phyloP scores from a whole-genome alignment of 1,139 yeast species.

The Nadsonia commutata region DNA sequence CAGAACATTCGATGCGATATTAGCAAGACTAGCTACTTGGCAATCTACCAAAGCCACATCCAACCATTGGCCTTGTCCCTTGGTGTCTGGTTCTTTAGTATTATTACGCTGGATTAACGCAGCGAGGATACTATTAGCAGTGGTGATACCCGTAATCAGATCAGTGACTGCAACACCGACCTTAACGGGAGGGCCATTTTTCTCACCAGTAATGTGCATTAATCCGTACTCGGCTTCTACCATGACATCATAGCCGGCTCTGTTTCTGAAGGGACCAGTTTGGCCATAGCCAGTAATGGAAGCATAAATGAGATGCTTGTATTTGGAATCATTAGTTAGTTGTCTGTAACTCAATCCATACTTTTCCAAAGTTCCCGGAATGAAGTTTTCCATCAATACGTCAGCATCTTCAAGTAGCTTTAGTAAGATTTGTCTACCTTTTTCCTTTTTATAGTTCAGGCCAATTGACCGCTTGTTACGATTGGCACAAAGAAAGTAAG shows the following conservation, averaged over 20 bases:
- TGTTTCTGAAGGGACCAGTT: constrained; percentile 22
- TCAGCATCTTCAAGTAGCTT: constrained; percentile 22
- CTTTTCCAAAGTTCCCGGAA: constrained; percentile 26
- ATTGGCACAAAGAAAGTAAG: constrained; percentile 26
- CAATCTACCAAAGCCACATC: constrained; percentile 27
- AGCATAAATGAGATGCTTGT: constrained; percentile 22
- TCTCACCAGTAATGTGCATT: constrained; percentile 31
- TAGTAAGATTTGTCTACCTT: constrained; percentile 22
- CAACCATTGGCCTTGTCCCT: constrained; percentile 26
- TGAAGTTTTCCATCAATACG: constrained; percentile 28
- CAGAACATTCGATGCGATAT: constrained; percentile 27
- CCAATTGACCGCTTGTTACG: constrained; percentile 28
- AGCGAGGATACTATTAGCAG: constrained; percentile 26
- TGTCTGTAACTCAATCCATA: constrained; percentile 24
- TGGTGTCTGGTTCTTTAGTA: constrained; percentile 15
- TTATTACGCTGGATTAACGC: constrained; percentile 23
- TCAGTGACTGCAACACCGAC: constrained; percentile 33
- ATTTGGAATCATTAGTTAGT: constrained; percentile 14
- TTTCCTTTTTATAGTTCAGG: constrained; percentile 22
- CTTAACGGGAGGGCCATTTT: constrained; percentile 28
- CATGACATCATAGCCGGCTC: constrained; percentile 32
- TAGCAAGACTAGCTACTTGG: constrained; percentile 27
- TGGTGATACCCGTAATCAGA: constrained; percentile 28
- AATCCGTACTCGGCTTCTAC: constrained; percentile 32
- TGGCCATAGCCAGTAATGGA: constrained; percentile 29